These are phyloP conservation scores for Neonectria ditissima DNA, from an alignment of 2,329 filamentous ascomycete genomes.

Conservation along the genomic window DNA sequence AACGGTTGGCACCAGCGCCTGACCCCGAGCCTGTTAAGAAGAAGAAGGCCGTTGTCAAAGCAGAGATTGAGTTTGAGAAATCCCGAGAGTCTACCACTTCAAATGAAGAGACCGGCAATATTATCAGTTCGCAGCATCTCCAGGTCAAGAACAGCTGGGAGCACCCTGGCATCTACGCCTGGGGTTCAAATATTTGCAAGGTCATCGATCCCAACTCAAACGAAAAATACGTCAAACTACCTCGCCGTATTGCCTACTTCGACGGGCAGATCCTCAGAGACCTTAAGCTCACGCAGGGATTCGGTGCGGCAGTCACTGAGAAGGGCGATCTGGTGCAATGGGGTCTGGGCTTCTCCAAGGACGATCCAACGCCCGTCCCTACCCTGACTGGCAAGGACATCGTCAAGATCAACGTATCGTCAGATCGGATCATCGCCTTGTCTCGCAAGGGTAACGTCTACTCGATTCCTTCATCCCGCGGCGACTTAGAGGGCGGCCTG, in stretches of 20 bases:
- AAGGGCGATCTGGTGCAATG: constrained; percentile 92
- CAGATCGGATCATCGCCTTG: constrained; percentile 85
- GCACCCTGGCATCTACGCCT: constrained; percentile 90
- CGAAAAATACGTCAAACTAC: constrained; percentile 82
- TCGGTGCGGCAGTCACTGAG: constrained; percentile 89
- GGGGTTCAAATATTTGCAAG: constrained; percentile 87
- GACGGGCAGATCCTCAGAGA: constrained; percentile 87
- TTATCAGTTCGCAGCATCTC: constrained; percentile 85
- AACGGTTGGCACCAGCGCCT: constrained; percentile 36
- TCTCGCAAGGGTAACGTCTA: constrained; percentile 82
- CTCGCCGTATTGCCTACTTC: constrained; percentile 83
- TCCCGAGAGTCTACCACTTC: constrained; percentile 67
- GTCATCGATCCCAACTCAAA: constrained; percentile 88
- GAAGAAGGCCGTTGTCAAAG: constrained; percentile 47
- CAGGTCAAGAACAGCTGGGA: constrained; percentile 87
- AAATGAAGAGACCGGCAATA: constrained; percentile 78
- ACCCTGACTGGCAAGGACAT: constrained; percentile 88
- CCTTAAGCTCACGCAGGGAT: constrained; percentile 83
- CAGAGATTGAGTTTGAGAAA: constrained; percentile 76
- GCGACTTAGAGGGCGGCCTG: constrained; percentile 74
- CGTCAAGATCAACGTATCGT: constrained; percentile 79
- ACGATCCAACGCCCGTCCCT: constrained; percentile 70
- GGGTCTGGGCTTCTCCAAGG: constrained; percentile 80
- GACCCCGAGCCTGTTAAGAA: constrained; percentile 29
- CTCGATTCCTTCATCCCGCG: constrained; percentile 81